phyloP scores from a whole-genome alignment of 139 green algal species.

The Mesostigma viride region DNA sequence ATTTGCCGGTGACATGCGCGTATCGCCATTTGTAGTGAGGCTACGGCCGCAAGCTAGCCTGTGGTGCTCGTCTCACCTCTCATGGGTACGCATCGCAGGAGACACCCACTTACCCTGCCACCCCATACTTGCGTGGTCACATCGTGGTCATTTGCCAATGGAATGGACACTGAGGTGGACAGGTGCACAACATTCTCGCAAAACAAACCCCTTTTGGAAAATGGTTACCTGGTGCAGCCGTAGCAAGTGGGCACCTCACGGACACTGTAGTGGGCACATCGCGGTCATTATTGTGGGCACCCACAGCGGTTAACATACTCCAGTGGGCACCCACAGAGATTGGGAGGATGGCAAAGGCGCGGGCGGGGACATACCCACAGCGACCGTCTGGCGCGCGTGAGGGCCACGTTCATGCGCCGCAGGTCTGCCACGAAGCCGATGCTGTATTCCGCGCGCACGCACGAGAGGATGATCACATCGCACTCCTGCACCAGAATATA shows the following conservation, averaged over 20 bases:
- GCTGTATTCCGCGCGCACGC: slow-evolving; percentile 68
- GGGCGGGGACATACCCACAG: neutral
- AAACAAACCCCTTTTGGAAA: too few species aligned
- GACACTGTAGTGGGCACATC: too few species aligned
- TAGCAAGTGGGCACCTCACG: too few species aligned
- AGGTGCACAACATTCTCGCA: neutral
- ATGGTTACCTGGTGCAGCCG: too few species aligned
- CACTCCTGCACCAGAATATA: too few species aligned
- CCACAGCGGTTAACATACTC: neutral
- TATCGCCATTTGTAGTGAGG: too few species aligned
- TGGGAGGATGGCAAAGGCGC: neutral
- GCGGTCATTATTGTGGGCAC: neutral
- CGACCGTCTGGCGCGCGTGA: slow-evolving; percentile 7
- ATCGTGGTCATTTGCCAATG: neutral
- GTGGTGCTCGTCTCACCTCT: neutral
- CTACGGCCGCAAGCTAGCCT: neutral
- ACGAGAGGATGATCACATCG: slow-evolving; percentile 81
- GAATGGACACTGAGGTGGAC: neutral
- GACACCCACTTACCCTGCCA: neutral
- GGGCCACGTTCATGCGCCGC: slow-evolving; percentile 26
- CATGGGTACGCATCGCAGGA: too few species aligned
- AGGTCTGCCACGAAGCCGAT: slow-evolving; percentile 23
- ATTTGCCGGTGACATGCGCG: too few species aligned
- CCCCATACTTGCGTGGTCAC: neutral
- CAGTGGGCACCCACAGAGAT: neutral